Base-by-base conservation (phyloP, 23 red algal genomes). In the Gracilaria caudata region DNA sequence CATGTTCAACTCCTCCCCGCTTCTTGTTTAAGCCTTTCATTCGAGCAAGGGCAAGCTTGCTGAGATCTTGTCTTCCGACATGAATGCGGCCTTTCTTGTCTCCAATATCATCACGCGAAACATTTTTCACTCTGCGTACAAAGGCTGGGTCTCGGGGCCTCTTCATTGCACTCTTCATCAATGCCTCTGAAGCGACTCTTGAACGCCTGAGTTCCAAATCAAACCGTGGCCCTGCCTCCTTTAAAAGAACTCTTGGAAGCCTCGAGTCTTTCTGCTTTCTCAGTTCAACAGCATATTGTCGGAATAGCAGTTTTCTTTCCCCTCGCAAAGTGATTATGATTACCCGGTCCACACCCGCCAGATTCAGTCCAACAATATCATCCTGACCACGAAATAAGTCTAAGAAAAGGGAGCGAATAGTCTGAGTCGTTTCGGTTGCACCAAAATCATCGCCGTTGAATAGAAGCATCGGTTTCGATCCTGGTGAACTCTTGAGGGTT, bases 81-180 rank as follows among this genome's bases (percentile, higher is more conserved):
- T 98, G 95, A 72, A 98, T 61, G 28, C 80, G 90, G 14, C 95
- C 95, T 33, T 85, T 55, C 74, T 82, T 94, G 75, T 94, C 90
- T 24, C 95, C 95, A 44, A 90, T 79, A 51, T 71, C 70, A 19
- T 95, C 85, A 45, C 33, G 56, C 6, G 93, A 91, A 21, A 95
- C 73, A 47, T 90, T 95, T 55, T 95, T 95, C 28, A 51, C 70
- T 38, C 86, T 95, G 13, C 80, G 82, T 6, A 57, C 78, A 20
- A 54, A 43, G 20, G 43, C 73, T 30, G 85, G 46, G 64, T 86
- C 60, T 76, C 66, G 72, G 5, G 89, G 63, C 46, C 74, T 74
- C 66, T 86, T 90, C 64, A 81, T 53, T 14, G 95, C 90, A 30
- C 39, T 47, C 24, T 82, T 85, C 82, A 90, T 79, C 63, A 95